Percentiles rank a stretch among this genome's conserved stretches.
Evolutionary conservation across 495 filamentous ascomycete genomes (phyloP).

Genomic region (Penicillium coprophilum): DNA sequence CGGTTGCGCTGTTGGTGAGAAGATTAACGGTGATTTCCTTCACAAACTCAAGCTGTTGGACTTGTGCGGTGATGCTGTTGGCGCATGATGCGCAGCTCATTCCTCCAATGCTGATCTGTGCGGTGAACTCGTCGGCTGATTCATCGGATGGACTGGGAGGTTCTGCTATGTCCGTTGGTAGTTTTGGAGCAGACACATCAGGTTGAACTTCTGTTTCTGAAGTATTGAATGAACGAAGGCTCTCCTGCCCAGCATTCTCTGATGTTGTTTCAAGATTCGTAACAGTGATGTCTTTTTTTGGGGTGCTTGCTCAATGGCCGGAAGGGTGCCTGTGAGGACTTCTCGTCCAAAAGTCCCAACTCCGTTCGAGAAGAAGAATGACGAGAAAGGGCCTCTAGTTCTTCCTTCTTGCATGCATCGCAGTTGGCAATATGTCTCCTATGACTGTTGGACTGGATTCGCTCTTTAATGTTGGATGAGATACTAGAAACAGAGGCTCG

Average conservation of each 20-base stretch:
- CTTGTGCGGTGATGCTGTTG: slow-evolving; percentile 50
- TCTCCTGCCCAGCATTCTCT: background rate
- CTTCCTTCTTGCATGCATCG: slow-evolving; percentile 49
- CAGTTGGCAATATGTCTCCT: slow-evolving; percentile 47
- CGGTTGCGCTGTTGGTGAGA: slow-evolving; percentile 56
- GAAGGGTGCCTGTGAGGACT: slow-evolving; percentile 8
- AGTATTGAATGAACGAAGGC: background rate
- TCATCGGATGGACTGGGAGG: background rate
- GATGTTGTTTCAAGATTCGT: slow-evolving; percentile 1
- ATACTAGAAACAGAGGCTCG: slow-evolving; percentile 24
- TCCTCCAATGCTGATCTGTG: slow-evolving; percentile 54
- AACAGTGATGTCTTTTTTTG: background rate
- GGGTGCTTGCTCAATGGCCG: background rate
- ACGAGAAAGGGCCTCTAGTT: slow-evolving; percentile 14
- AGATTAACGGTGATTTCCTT: slow-evolving; percentile 57
- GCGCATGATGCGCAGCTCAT: slow-evolving; percentile 69
- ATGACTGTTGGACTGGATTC: slow-evolving; percentile 21
- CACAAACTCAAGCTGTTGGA: slow-evolving; percentile 52
- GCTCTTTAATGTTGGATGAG: slow-evolving; percentile 28
- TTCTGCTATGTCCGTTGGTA: slow-evolving; percentile 6
- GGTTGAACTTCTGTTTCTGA: slow-evolving; percentile 4
- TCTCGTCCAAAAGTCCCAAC: slow-evolving; percentile 11
- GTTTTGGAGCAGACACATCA: background rate
- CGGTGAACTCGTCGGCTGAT: slow-evolving; percentile 34
- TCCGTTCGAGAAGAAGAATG: slow-evolving; percentile 12